Base-by-base conservation (phyloP, 192 early-diverging fungal species). In the Chytriomyces sp. region DNA sequence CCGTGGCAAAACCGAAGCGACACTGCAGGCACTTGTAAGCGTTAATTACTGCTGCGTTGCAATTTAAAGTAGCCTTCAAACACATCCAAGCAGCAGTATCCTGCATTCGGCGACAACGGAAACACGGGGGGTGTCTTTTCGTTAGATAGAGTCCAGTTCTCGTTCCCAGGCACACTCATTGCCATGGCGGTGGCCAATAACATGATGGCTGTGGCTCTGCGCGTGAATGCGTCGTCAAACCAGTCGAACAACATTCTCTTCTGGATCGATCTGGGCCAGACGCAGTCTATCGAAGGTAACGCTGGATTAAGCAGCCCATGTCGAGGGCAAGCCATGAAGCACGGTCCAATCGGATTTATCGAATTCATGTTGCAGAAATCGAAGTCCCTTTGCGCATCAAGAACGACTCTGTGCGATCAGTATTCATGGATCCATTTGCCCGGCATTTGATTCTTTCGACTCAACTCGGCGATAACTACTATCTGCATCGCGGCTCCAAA, bases 391-490 rank as follows among this genome's bases (percentile, higher is more conserved):
- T 86, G 61, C 89, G 89, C 65, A 72, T 85, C 23, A 82, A 81
- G 20, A 87, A 86, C 63, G 91, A 90, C 45, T 79, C 79, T 49
- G 88, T 94, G n/a, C 83, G 91, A 67, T 90, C 85, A 60, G 84
- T 92, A 46, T 97, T 96, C 78, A 84, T 95, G 73, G 95, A 97
- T 77, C 95, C 95, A 7, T 93, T 92, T 6, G 95, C 93, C 24
- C 89, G 93, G 60, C 97, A 97, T 74, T 76, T 97, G 77, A 87
- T 98, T 65, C 89, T 97, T 65, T 92, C 94, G 4, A 96, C 96
- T 3, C 90, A 94, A 35, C 86, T 91, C 16, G 96, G 95, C 65
- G 95, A 97, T 74, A 97, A 92, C 77, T 97, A 93, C 77, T 98
- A 98, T 80, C 83, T 95, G 61, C 92, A 90, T 82, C 85, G 91